These are phyloP conservation scores for Zygoascus hellenicus DNA, from an alignment of 1,139 yeast species.

Conservation along the genomic window DNA sequence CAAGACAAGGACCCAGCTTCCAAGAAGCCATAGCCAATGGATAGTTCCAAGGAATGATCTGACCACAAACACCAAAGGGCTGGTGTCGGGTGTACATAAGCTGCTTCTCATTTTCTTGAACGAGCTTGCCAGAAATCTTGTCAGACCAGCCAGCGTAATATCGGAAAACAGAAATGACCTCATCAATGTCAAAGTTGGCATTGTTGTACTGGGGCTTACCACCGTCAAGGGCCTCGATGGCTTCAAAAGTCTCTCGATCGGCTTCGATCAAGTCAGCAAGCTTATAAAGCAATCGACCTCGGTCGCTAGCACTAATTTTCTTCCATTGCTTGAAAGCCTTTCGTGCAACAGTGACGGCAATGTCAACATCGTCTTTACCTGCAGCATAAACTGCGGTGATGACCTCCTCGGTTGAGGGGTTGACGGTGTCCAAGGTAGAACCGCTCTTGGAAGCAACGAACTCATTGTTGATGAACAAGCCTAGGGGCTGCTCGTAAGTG, in stretches of 20 bases:
- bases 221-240: conserved; percentile 75
- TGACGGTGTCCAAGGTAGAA: conserved; percentile 45
- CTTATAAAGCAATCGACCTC: conserved; percentile 54
- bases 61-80: conserved; percentile 85
- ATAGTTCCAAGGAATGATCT: conserved; percentile 89
- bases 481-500: conserved; percentile 57
- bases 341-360: conserved; percentile 54
- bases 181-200: conserved; percentile 53
- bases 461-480: conserved; percentile 58
- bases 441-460: conserved; percentile 51
- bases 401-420: conserved; percentile 51
- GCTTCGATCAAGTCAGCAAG: conserved; percentile 61
- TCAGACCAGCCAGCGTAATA: conserved; percentile 80
- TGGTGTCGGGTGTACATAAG: conserved; percentile 61
- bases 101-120: conserved; percentile 59
- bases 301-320: conserved; percentile 42
- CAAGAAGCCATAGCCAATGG: conserved; percentile 76
- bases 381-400: conserved; percentile 53
- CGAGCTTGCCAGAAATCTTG: conserved; percentile 61
- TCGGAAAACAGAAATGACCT: conserved; percentile 51
- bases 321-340: conserved; percentile 50
- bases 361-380: conserved; percentile 50
- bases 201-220: conserved; percentile 60
- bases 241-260: conserved; percentile 54
- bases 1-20: conserved; percentile 71